Base-by-base conservation (phyloP, 1,139 yeast species). In the Spencermartinsiella ligniputridi region DNA sequence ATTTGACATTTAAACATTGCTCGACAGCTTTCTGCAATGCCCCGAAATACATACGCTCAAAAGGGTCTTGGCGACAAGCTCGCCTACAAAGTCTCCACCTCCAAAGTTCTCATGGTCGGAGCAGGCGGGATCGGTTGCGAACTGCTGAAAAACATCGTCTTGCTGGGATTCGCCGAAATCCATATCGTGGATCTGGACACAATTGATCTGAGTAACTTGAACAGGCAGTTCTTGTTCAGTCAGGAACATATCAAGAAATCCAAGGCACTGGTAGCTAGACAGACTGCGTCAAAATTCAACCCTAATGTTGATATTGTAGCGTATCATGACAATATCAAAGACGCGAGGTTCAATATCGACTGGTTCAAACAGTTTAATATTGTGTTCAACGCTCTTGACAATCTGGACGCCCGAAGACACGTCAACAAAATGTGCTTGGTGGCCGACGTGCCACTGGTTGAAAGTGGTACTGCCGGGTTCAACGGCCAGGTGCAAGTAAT, bases 91-190 rank as follows among this genome's bases (percentile, higher is more conserved):
- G 41, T 20, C 13, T 5, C 32, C 22, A 29, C 57, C 61, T 45
- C 55, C 35, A 62, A 59, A 50, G 89, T 92, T 17, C 70, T 94
- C 39, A 72, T 94, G 70, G 96, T 94, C 0, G 98, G 99, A 3
- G 97, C 98, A 1, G 99, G 99, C 22, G 99, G 99, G n/a, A 90
- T 94, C 52, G 99, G 99, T 3, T 94, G 97, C 64, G 99, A 94
- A 64, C 70, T 94, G 35, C 71, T 94, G 48, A 94, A 94, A 61
- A 87, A 94, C 60, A 71, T 94, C 42, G 81, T 89, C 5, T 68
- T 90, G 52, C 75, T 88, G 54, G 95, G 95, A 2, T 83, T 85
- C 55, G 94, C 95, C 3, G 95, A 87, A 57, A 83, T 94, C 45
- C 96, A 90, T 58, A 76, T 94, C 21, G 94, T 90, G 17, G 99